Percentiles rank a stretch among this genome's conserved stretches.
These are phyloP conservation scores for Trichoderma atrobrunneum DNA, from an alignment of 2,329 filamentous ascomycete genomes.

Conservation along the genomic window DNA sequence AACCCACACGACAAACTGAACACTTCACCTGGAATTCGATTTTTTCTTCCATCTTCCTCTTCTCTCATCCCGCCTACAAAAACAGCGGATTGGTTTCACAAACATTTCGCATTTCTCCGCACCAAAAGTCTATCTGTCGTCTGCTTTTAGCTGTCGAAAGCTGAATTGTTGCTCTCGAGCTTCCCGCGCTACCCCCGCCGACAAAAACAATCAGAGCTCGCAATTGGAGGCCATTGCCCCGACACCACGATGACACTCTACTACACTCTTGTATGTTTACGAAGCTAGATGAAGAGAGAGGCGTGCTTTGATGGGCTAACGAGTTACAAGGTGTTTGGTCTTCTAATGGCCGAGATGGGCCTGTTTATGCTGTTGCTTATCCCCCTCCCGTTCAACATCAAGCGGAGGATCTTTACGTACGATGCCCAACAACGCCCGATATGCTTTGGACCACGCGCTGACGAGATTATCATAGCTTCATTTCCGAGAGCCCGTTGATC, in stretches of 20 bases:
- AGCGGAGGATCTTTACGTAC: constrained; percentile 78
- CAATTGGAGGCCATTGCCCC: constrained; percentile 13
- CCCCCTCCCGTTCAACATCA: constrained; percentile 82
- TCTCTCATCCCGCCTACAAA: neutral
- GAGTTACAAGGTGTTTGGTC: constrained; percentile 71
- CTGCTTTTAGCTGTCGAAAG: neutral
- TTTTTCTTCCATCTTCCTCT: neutral
- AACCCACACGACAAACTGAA: constrained; percentile 12
- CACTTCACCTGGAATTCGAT: neutral
- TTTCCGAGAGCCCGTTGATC: constrained; percentile 79
- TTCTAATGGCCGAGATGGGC: constrained; percentile 79
- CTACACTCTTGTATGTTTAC: constrained; percentile 50
- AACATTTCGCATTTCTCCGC: neutral
- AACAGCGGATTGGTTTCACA: too few relatives aligned
- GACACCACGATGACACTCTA: constrained; percentile 55
- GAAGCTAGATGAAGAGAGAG: neutral
- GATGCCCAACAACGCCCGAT: constrained; percentile 25
- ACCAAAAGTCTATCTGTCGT: neutral
- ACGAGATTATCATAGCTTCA: constrained; percentile 62
- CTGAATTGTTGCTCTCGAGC: neutral
- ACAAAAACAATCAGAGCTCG: neutral
- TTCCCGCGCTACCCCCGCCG: neutral
- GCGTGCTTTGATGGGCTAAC: constrained; percentile 23
- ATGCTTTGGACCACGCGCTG: neutral
- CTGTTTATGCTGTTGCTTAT: constrained; percentile 78